Percentiles rank a stretch among this genome's conserved stretches.
These are phyloP conservation scores for Entomophthora muscae DNA, from an alignment of 371 early-diverging fungal species.

Conservation along the genomic window DNA sequence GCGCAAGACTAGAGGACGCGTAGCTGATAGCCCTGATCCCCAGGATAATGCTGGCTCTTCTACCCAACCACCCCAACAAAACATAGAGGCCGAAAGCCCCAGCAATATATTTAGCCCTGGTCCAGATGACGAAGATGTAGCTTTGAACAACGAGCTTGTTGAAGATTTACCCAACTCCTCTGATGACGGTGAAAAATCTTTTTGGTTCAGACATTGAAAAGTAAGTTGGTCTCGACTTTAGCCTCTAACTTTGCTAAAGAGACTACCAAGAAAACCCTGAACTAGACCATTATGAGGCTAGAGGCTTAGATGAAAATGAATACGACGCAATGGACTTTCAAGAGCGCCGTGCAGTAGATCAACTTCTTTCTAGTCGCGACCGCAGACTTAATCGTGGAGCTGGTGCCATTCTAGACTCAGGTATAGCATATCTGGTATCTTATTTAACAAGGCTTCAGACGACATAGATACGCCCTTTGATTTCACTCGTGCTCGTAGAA, in stretches of 20 bases:
- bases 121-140: neutral
- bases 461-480: too few species aligned
- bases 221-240: conserved; percentile 16
- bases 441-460: too few species aligned
- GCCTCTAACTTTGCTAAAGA: conserved; percentile 19
- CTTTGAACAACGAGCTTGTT: neutral
- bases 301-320: conserved; percentile 53
- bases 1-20: neutral
- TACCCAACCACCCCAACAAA: neutral
- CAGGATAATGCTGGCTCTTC: neutral
- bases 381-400: conserved; percentile 19
- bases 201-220: conserved; percentile 62
- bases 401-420: conserved; percentile 1
- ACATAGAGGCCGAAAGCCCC: neutral
- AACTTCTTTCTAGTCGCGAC: conserved; percentile 63
- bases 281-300: conserved; percentile 62
- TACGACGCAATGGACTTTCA: conserved; percentile 52
- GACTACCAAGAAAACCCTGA: conserved; percentile 58
- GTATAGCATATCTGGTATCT: too few species aligned
- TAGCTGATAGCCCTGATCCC: neutral
- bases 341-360: conserved; percentile 58
- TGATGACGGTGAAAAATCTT: conserved; percentile 71
- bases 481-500: too few species aligned
- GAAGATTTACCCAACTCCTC: neutral
- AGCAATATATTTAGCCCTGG: neutral